Base-by-base conservation (phyloP, 768 basidiomycete species). In the Lactifluus subvellereus region DNA sequence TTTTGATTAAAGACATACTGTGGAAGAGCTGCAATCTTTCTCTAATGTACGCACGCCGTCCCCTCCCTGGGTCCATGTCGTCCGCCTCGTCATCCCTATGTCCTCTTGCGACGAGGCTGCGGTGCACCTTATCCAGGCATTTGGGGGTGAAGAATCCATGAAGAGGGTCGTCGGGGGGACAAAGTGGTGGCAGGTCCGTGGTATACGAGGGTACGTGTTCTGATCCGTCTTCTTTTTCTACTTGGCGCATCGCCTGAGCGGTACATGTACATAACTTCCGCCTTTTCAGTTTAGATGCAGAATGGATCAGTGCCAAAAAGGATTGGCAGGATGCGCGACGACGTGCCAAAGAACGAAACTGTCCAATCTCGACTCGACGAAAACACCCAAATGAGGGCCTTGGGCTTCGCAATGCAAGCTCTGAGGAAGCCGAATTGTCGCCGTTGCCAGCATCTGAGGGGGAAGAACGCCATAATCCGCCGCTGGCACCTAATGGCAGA, bases 101-200 rank as follows among this genome's bases (percentile, higher is more conserved):
- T 77, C 84, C 0, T 84, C 79, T 50, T 94, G 94, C 69, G 83
- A 89, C 47, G 80, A 86, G 32, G 90, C 93, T 2, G 90, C 94
- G 5, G 72, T 73, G 1, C 74, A 84, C 66, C 79, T 98, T 52
- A 85, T 94, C 60, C 77, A 83, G 64, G 91, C 85, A 4, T 78
- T 97, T 8, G 94, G 94, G 2, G 94, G 95, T n/a, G 87, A 89
- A 69, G 82, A 88, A 45, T 78, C 82, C 14, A 83, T 81, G 53
- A 82, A 84, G 66, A 80, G 80, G 45, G 71, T 92, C 35, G 86
- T 94, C 4, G 96, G 96, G 11, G 96, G 96, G 1, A 83, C 85
- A 6, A 94, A 95, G 72, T 98, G 96, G 94, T 98, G 96, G 96
- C 95, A 97, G 74, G 93, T 95, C 38, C 86, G 95, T 47, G 87